Evolutionary conservation across 2,329 filamentous ascomycete species (phyloP), one percentile per base, ranked within the genome.

Genomic region (Aspergillus persii): DNA sequence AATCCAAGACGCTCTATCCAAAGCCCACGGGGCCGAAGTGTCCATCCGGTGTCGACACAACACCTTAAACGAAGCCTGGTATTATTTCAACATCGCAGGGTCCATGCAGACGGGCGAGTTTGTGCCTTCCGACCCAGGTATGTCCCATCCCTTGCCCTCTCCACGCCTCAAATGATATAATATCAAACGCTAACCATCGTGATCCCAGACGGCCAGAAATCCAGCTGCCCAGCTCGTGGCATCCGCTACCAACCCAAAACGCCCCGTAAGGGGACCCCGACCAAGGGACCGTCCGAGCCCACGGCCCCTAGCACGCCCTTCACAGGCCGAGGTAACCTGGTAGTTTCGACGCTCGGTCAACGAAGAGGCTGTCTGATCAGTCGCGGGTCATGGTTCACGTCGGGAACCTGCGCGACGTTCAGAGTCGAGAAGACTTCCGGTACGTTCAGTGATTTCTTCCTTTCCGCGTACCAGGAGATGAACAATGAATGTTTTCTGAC

Each of bases 241-340:
- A 85, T 92, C 70, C 83, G 82, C 64, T 91, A 91, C 71, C 76
- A 84, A 8, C 86, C 86, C 29, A 89, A 89, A 73, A 67, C 75
- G 71, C 4, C 77, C 68, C 53, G 72, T 67, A 46, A 70, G 66
- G 51, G 70, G 68, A 30, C 69, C n/a, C 68, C 78, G 30, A 72
- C 74, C 8, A 79, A 76, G 26, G 64, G 65, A 7, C 62, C 62
- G 4, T 64, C 71, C 3, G 61, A 70, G 39, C 71, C 75, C 18
- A 76, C 74, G 5, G 58, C 64, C 11, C 70, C 73, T 3, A 68
- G 68, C 9, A 64, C 59, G 0, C 78, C 83, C 0, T 86, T 86
- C 68, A 74, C 77, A n/a, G 87, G 87, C 1, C 81, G 76, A 33
- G 88, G 88, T 0, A 83, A 82, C 64, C 71, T 90, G 46, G 82